Conservation (phyloP, 306 rosid genomes). For the Gynostemma pentaphyllum region DNA sequence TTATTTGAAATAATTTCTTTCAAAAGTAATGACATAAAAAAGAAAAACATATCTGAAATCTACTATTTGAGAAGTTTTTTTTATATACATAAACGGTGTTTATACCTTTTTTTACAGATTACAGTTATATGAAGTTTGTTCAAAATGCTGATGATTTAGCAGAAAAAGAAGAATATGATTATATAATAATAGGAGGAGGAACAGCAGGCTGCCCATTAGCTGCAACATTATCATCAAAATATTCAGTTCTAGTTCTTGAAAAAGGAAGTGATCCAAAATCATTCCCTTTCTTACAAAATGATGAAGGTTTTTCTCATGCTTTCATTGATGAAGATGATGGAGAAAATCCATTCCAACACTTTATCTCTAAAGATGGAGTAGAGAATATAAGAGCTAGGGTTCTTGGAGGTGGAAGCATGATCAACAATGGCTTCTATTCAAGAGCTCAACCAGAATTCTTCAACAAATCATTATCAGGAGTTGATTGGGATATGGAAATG, state of each 20-base stretch:
- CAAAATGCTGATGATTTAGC: constrained; percentile 6
- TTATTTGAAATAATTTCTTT: too few relatives aligned
- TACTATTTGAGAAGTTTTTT: too few relatives aligned
- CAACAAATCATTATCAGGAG: too few relatives aligned
- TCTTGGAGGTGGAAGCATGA: too few relatives aligned
- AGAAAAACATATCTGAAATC: too few relatives aligned
- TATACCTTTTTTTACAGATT: constrained; percentile 14
- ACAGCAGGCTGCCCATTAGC: constrained; percentile 29
- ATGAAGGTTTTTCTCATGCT: background rate
- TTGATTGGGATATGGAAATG: too few relatives aligned
- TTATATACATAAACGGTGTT: too few relatives aligned
- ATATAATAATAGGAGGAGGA: constrained; percentile 33
- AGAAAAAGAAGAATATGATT: constrained; percentile 14
- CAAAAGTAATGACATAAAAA: too few relatives aligned
- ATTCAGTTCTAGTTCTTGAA: constrained; percentile 19
- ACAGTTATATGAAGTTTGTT: constrained; percentile 16
- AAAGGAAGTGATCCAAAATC: constrained; percentile 15
- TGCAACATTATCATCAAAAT: constrained; percentile 19
- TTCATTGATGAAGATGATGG: background rate
- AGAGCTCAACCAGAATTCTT: too few relatives aligned
- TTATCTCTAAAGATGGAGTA: too few relatives aligned
- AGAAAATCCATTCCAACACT: background rate
- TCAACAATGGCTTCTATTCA: too few relatives aligned
- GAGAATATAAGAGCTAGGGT: too few relatives aligned
- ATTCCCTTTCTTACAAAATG: background rate